Evolutionary conservation across 257 asterid genomes (phyloP), one percentile per base, ranked within the genome.

Genomic region (Penstemon davidsonii): DNA sequence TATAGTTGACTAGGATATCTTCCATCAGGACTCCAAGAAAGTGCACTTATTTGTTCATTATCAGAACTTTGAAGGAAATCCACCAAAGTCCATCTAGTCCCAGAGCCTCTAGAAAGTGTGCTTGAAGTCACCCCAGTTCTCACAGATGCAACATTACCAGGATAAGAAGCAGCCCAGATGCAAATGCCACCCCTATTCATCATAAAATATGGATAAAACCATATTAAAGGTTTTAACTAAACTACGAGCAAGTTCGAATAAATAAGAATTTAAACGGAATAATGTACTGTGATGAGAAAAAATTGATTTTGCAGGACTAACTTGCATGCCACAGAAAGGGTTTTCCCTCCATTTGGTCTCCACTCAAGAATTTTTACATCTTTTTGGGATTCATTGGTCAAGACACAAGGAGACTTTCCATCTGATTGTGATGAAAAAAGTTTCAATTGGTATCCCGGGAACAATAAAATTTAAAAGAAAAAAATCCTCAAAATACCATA

Each of bases 11-110:
- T 52, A 5, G 98, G 98, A 91, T 91, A 94, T 89, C 92, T 91
- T 81, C 99, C 99, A 79, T 87, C 92, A 13, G 97, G 97, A 77
- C 97, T 91, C 99, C 99, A 94, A 3, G 99, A 87, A 60, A 94
- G 87, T 64, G 97, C 84, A 83, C 87, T 88, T 69, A 86, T 78
- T 79, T 82, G 95, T 75, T 88, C 96, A 54, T 78, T 73, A 69
- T 91, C 89, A 50, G 64, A 76, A 86, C 89, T 83, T 69, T 57
- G 91, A 79, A 94, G 96, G 80, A 91, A 86, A 85, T 94, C 99
- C 71, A 91, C 95, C 64, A 88, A 78, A 55, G 87, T 80, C 99
- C 99, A 94, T 81, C 84, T 80, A 67, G 84, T 79, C 64, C 83
- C 85, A 63, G 96, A 79, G 71, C 95, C 88, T 82, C 97, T 87